These are phyloP conservation scores for Aspergillus bertholletiae DNA, from an alignment of 495 filamentous ascomycete species.

Conservation along the genomic window DNA sequence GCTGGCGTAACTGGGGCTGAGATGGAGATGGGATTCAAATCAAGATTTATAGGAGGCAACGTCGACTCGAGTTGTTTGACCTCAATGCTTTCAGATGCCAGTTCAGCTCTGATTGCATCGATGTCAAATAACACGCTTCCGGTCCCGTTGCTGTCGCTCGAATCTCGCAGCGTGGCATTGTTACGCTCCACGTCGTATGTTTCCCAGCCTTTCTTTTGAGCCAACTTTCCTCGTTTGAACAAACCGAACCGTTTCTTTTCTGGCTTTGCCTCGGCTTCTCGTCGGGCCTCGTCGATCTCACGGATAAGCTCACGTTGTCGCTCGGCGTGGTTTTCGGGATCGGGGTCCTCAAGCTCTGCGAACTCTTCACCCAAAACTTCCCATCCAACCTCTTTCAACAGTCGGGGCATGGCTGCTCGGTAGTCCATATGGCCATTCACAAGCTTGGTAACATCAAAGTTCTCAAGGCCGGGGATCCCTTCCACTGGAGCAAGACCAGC, in stretches of 20 bases:
- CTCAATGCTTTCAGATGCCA: conserved; percentile 72
- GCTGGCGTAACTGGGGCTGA: conserved; percentile 23
- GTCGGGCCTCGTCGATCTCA: conserved; percentile 93
- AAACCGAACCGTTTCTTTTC: conserved; percentile 74
- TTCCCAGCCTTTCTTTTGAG: conserved; percentile 90
- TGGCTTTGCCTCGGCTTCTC: conserved; percentile 70
- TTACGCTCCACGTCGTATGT: conserved; percentile 67
- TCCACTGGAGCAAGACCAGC: conserved; percentile 85
- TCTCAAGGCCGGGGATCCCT: conserved; percentile 77
- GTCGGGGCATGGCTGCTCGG: conserved; percentile 80
- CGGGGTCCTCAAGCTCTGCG: conserved; percentile 93
- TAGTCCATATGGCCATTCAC: conserved; percentile 98
- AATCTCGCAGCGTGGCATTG: conserved; percentile 14
- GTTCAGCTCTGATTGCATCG: conserved; percentile 84
- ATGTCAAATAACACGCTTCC: conserved; percentile 83
- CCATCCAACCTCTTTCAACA: conserved; percentile 86
- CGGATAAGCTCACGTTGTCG: conserved; percentile 90
- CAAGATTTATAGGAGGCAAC: conserved; percentile 81
- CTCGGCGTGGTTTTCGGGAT: conserved; percentile 87
- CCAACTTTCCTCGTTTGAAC: conserved; percentile 71
- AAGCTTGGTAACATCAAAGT: conserved; percentile 78
- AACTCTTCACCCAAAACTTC: conserved; percentile 90
- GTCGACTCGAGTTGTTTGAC: conserved; percentile 84
- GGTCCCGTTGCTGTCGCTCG: conserved; percentile 26
- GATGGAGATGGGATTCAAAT: conserved; percentile 41